Base-by-base conservation (phyloP, 1,284 basidiomycete genomes). In the Ustilago esculenta region DNA sequence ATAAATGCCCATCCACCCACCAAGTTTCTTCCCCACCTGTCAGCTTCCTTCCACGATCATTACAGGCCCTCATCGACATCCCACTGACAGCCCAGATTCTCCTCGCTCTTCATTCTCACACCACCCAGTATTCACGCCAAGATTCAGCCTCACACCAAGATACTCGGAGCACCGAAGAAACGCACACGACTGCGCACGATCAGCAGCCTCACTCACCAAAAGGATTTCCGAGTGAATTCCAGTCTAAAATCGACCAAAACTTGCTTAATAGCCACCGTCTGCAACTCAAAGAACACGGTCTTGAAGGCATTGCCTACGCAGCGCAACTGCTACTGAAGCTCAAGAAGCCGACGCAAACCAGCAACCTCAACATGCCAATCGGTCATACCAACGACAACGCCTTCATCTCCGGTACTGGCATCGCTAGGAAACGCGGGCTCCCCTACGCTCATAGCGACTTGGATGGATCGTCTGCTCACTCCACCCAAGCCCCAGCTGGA, bases 251-350 rank as follows among this genome's bases (percentile, higher is more conserved):
- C 27, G 27, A 29, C 27, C 7, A 29, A 29, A 12, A 29, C 27
- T 12, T 29, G 6, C 7, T 29, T 29, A 29, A 29, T 12, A 29
- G 27, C 27, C 6, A 29, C 27, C 6, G 27, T 6, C 27, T 12
- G 27, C 24, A 50, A 15, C 39, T 60, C 20, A 41, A 40, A 24
- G 23, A 36, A 11, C 21, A 39, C 36, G 59, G 43, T n/a, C 39
- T 56, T 5, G 59, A 63, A 41, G 64, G 64, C 12, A 30, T 67
- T 17, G 56, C 64, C 0, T 67, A 67, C 64, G 64, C 56, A 7
- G 64, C 64, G 5, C 36, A 50, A 7, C 52, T 67, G 4, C 57
- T 67, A 0, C 43, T 67, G 1, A 59, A 48, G 48, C 42, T 65
- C 9, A 54, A 45, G 20, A 27, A 11, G 17, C 23, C 44, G 9